phyloP scores from a whole-genome alignment of 169 alveolate genomes.

The Plasmodium malariae region DNA sequence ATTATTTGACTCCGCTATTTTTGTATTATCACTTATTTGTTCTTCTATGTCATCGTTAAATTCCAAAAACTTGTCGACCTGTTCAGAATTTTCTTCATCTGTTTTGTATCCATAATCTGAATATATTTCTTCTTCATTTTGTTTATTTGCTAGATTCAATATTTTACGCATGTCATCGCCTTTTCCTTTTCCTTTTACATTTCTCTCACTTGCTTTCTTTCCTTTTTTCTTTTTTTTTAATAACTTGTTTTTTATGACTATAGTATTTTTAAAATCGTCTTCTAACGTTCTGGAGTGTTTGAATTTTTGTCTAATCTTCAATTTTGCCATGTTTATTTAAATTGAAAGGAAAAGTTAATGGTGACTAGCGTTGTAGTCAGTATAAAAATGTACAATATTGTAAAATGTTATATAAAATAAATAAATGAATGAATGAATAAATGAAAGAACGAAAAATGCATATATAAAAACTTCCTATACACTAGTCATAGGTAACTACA shows the following conservation, averaged over 20 bases:
- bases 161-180: conserved; percentile 27
- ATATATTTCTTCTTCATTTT: conserved; percentile 57
- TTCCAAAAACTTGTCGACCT: conserved; percentile 49
- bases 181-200: conserved; percentile 14
- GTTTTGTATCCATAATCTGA: conserved; percentile 28
- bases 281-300: conserved; percentile 35
- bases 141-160: conserved; percentile 42
- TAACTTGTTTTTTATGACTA: conserved; percentile 25
- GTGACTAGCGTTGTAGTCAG: no score
- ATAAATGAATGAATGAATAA: not conserved
- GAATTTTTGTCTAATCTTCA: conserved; percentile 27
- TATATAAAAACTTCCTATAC: no score
- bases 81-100: conserved; percentile 14
- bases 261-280: conserved; percentile 48
- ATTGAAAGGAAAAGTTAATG: not conserved
- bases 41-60: conserved; percentile 73
- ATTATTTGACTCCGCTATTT: conserved; percentile 16
- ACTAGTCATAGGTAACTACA: no score
- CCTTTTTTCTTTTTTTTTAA: conserved; percentile 37
- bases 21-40: conserved; percentile 13
- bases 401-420: no score
- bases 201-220: conserved; percentile 12
- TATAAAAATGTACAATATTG: no score
- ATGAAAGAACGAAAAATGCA: no score
- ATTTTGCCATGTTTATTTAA: conserved; percentile 25